Base-by-base conservation (phyloP, 768 basidiomycete species). In the Lactarius vividus region DNA sequence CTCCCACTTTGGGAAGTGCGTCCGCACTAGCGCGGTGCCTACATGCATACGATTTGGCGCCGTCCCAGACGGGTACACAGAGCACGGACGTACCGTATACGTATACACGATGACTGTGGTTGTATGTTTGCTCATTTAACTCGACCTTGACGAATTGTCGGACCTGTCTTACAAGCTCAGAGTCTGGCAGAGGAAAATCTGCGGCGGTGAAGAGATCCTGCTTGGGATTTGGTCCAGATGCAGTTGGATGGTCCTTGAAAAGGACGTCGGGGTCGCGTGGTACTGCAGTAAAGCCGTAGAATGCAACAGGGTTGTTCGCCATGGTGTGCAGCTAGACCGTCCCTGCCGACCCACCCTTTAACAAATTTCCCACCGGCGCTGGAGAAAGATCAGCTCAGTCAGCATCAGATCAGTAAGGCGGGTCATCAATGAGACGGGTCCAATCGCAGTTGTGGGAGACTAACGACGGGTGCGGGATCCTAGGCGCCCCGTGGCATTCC, bases 221-320 rank as follows among this genome's bases (percentile, higher is more conserved):
- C 69, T 82, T 77, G 29, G 82, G 78, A 61, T 76, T 72, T 64
- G 76, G 73, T 3, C 80, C 79, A 57, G 74, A 75, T 29, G 79
- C 79, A 15, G 80, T 81, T 29, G 80, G 79, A 62, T 81, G 80
- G 31, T 76, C 75, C 35, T 77, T 75, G 71, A 84, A 81, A n/a
- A 84, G 75, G 9, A 81, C 74, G 20, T 80, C 81, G 10, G 82
- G 81, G 69, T 83, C 79, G 61, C 82, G 76, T 16, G 80, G 76
- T 46, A 84, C 80, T 42, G 82, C 78, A 3, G 78, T 79, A 66
- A 81, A 84, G 15, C 83, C 83, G 65, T 82, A 84, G 67, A 78
- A 76, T 37, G 69, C 63, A 52, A 79, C 61, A 37, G 44, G 42
- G 42, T 59, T 11, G 18, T 28, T 31, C 33, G 65, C 33, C 69